Evolutionary conservation across 140 eudicot species (phyloP).

Genomic region (Erigeron philadelphicus): DNA sequence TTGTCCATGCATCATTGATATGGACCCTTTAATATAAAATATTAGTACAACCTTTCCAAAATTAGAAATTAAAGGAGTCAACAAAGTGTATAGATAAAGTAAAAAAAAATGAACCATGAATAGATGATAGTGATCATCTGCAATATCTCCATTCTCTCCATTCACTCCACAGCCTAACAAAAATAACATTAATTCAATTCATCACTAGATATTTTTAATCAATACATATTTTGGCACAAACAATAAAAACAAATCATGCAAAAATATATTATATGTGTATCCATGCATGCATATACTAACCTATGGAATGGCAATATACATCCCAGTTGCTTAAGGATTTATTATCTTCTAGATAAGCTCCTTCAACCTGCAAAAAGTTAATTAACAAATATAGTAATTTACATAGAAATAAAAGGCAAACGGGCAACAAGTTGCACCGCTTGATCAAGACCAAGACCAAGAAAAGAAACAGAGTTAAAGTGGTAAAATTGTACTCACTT

Average conservation of each 20-base stretch:
- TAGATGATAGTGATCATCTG: slow-evolving; percentile 69
- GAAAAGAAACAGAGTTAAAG: neutral
- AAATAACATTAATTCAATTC: neutral
- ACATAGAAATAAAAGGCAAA: no score
- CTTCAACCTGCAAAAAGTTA: slow-evolving; percentile 18
- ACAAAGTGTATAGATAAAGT: neutral
- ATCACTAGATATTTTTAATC: no score
- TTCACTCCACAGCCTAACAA: slow-evolving; percentile 36
- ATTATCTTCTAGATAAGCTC: slow-evolving; percentile 18
- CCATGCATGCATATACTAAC: neutral
- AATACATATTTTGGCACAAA: neutral
- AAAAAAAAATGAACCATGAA: slow-evolving; percentile 43
- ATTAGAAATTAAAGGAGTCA: neutral
- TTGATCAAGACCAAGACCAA: no score
- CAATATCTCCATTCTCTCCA: slow-evolving; percentile 53
- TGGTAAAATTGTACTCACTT: slow-evolving; percentile 27
- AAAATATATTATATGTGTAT: no score
- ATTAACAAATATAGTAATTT: no score
- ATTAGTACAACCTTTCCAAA: no score
- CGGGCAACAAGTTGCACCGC: no score
- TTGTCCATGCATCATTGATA: no score
- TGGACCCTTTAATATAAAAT: no score
- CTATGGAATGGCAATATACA: slow-evolving; percentile 16
- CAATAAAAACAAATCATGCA: neutral
- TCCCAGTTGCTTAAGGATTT: slow-evolving; percentile 19